These are phyloP conservation scores for Candida labiduridarum DNA, from an alignment of 1,139 yeast genomes.

Conservation along the genomic window DNA sequence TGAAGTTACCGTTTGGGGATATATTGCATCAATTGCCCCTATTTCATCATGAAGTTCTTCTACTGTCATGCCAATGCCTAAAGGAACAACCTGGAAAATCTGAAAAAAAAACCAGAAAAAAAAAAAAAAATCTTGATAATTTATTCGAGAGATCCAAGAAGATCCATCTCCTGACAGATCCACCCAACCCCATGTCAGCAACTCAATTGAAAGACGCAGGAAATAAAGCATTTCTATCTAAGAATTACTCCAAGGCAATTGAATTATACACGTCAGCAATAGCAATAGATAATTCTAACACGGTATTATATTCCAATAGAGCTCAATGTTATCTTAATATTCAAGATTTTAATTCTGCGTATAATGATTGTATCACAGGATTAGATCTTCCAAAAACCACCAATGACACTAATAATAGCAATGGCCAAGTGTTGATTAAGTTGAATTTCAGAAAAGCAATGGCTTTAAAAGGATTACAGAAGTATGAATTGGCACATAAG, in stretches of 20 bases:
- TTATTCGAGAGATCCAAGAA: background rate
- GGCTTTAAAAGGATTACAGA: slow-evolving; percentile 42
- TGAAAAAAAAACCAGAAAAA: background rate
- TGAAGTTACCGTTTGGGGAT: slow-evolving; percentile 54
- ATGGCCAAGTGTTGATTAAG: slow-evolving; percentile 45
- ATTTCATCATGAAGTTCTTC: slow-evolving; percentile 77
- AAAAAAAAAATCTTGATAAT: background rate
- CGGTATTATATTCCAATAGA: slow-evolving; percentile 75
- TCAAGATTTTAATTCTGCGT: slow-evolving; percentile 56
- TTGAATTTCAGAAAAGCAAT: slow-evolving; percentile 59
- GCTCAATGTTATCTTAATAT: slow-evolving; percentile 73
- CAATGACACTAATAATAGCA: slow-evolving; percentile 17
- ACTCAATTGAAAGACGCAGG: slow-evolving; percentile 54
- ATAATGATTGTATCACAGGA: slow-evolving; percentile 63
- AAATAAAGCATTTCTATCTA: slow-evolving; percentile 61
- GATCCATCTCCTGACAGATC: background rate
- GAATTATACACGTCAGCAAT: slow-evolving; percentile 68
- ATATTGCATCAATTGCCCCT: slow-evolving; percentile 86
- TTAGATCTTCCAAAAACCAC: slow-evolving; percentile 28
- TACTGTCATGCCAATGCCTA: slow-evolving; percentile 29
- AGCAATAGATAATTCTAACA: slow-evolving; percentile 52
- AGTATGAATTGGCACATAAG: slow-evolving; percentile 31
- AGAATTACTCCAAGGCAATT: slow-evolving; percentile 60
- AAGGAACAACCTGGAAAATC: background rate
- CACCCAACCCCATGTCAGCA: slow-evolving; percentile 15